These are phyloP conservation scores for Xylaria sp. DNA, from an alignment of 2,329 filamentous ascomycete genomes.

Conservation along the genomic window DNA sequence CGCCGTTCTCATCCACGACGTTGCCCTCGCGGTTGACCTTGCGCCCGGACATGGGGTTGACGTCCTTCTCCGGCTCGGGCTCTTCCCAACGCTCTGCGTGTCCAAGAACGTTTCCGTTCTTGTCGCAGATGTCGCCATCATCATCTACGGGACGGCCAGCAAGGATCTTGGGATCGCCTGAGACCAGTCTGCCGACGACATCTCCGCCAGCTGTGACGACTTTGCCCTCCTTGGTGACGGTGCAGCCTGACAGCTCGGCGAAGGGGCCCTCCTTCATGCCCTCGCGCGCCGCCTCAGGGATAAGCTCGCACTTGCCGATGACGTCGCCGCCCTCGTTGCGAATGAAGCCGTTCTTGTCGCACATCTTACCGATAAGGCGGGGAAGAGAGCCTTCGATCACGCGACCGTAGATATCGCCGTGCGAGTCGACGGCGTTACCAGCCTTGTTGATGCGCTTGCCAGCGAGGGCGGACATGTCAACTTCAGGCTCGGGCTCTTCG, in stretches of 20 bases:
- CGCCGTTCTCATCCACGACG: constrained; percentile 67
- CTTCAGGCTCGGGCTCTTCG: constrained; percentile 61
- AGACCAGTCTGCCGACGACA: constrained; percentile 76
- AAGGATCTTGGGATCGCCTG: constrained; percentile 77
- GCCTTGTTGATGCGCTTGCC: constrained; percentile 79
- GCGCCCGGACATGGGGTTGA: constrained; percentile 64
- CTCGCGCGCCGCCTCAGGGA: constrained; percentile 73
- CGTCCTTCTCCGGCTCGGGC: constrained; percentile 62
- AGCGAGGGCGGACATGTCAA: constrained; percentile 71
- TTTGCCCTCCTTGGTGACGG: constrained; percentile 75
- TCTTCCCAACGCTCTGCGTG: constrained; percentile 71
- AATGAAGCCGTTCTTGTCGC: constrained; percentile 77
- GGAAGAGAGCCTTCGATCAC: constrained; percentile 74
- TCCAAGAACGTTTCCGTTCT: constrained; percentile 71
- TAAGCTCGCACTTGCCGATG: constrained; percentile 74
- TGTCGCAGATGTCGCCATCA: constrained; percentile 84
- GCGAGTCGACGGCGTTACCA: constrained; percentile 68
- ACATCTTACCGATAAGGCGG: constrained; percentile 73
- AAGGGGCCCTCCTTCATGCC: constrained; percentile 75
- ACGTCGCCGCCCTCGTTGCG: constrained; percentile 78
- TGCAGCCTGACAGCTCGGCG: constrained; percentile 71
- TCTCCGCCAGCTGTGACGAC: constrained; percentile 74
- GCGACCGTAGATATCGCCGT: constrained; percentile 69
- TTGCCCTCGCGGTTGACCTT: constrained; percentile 69
- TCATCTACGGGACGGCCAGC: constrained; percentile 81